phyloP scores from a whole-genome alignment of 2,329 filamentous ascomycete species.

The Colletotrichum acutatum region DNA sequence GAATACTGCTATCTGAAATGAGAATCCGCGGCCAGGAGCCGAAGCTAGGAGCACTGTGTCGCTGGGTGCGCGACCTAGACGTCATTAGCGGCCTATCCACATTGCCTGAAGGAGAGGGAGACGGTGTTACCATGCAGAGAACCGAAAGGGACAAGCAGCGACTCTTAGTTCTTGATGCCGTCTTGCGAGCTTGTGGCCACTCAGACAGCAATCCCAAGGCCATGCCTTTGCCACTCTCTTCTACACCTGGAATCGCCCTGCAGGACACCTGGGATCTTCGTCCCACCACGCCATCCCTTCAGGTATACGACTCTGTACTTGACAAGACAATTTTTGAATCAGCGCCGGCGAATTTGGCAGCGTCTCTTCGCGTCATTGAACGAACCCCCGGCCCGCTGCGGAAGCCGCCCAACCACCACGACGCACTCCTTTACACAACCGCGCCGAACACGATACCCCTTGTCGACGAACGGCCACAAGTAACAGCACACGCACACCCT shows the following conservation, averaged over 20 bases:
- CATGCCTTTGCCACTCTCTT: slow-evolving; percentile 33
- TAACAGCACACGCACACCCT: slow-evolving; percentile 69
- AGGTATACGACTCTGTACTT: slow-evolving; percentile 67
- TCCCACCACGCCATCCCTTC: slow-evolving; percentile 49
- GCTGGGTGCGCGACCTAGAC: slow-evolving; percentile 79
- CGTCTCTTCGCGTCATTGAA: slow-evolving; percentile 68
- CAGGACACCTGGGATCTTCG: slow-evolving; percentile 72
- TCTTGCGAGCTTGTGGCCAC: slow-evolving; percentile 71
- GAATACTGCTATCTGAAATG: slow-evolving; percentile 76
- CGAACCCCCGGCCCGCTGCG: slow-evolving; percentile 68
- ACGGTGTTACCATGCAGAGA: slow-evolving; percentile 46
- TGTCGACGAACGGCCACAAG: slow-evolving; percentile 53
- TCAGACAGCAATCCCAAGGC: slow-evolving; percentile 60
- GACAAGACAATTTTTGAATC: slow-evolving; percentile 64
- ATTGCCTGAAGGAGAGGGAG: slow-evolving; percentile 54
- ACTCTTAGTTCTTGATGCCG: slow-evolving; percentile 70
- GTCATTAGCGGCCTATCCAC: slow-evolving; percentile 74
- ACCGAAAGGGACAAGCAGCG: slow-evolving; percentile 63
- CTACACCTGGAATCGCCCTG: slow-evolving; percentile 60
- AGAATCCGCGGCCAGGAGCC: slow-evolving; percentile 72
- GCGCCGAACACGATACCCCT: slow-evolving; percentile 66
- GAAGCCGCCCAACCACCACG: slow-evolving; percentile 76
- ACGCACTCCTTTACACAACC: slow-evolving; percentile 73
- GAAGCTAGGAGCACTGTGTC: slow-evolving; percentile 75
- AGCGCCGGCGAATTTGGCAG: slow-evolving; percentile 49